Percentiles rank a stretch among this genome's conserved stretches.
Evolutionary conservation across 2,329 filamentous ascomycete genomes (phyloP).

Genomic region (Claviceps monticola): DNA sequence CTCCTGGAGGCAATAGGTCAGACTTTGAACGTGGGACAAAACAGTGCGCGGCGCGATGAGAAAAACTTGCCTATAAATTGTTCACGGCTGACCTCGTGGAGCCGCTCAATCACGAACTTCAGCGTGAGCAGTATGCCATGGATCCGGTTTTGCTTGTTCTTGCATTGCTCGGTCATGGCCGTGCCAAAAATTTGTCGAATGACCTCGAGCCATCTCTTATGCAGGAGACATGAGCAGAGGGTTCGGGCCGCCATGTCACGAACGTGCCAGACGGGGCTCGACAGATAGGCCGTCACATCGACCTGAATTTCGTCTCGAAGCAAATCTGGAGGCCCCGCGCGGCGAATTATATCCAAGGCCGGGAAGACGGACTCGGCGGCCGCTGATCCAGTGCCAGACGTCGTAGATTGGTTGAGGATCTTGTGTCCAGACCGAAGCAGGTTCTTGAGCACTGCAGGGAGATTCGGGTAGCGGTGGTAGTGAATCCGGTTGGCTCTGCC

Average conservation of each 20-base stretch:
- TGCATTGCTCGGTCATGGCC: slow-evolving; percentile 12
- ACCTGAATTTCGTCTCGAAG: slow-evolving; percentile 40
- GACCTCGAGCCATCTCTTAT: slow-evolving; percentile 31
- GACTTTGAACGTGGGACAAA: neutral
- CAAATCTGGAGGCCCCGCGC: slow-evolving; percentile 50
- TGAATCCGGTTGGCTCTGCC: slow-evolving; percentile 51
- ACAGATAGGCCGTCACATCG: slow-evolving; percentile 48
- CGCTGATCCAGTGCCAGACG: slow-evolving; percentile 19
- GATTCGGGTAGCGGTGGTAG: slow-evolving; percentile 52
- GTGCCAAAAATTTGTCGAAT: slow-evolving; percentile 24
- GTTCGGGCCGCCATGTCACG: slow-evolving; percentile 69
- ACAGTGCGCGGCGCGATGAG: too few relatives aligned
- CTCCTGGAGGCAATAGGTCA: slow-evolving; percentile 12
- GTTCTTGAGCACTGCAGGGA: slow-evolving; percentile 49
- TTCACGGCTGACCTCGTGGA: slow-evolving; percentile 31
- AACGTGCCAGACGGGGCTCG: slow-evolving; percentile 64
- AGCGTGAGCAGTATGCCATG: slow-evolving; percentile 46
- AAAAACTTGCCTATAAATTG: slow-evolving; percentile 26
- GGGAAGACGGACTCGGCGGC: slow-evolving; percentile 59
- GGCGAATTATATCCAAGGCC: slow-evolving; percentile 65
- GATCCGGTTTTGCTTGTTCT: slow-evolving; percentile 33
- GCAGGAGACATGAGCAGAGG: slow-evolving; percentile 47
- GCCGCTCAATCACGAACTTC: slow-evolving; percentile 42
- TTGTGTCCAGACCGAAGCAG: slow-evolving; percentile 42
- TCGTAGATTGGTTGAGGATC: slow-evolving; percentile 25